These are phyloP conservation scores for Aspergillus pseudonomiae DNA, from an alignment of 2,329 filamentous ascomycete species.

Conservation along the genomic window DNA sequence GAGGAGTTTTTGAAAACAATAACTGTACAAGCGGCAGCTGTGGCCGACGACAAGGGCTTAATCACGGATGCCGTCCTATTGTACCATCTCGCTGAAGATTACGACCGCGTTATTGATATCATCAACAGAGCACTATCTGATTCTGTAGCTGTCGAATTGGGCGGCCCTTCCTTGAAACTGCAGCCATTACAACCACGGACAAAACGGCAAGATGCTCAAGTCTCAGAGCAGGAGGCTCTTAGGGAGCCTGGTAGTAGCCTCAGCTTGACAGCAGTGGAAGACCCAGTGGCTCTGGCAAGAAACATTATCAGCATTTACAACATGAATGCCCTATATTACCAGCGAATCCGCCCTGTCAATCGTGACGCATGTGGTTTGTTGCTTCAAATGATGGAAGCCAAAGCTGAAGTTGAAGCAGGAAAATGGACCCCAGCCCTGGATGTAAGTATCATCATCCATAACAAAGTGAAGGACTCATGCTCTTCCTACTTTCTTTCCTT, in stretches of 20 bases:
- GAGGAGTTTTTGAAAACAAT: constrained; percentile 89
- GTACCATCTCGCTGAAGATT: constrained; percentile 93
- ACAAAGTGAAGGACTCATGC: too few species aligned
- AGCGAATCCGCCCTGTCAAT: constrained; percentile 61
- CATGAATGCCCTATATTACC: constrained; percentile 61
- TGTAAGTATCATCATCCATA: constrained; percentile 48
- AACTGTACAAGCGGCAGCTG: constrained; percentile 86
- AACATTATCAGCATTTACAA: constrained; percentile 67
- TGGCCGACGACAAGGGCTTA: constrained; percentile 91
- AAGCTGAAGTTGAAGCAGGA: constrained; percentile 59
- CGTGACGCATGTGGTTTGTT: constrained; percentile 63
- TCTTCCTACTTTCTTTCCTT: background rate
- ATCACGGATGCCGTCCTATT: constrained; percentile 92
- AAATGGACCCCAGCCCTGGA: constrained; percentile 66
- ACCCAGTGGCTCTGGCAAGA: constrained; percentile 64
- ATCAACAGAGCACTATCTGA: constrained; percentile 90
- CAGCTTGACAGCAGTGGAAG: constrained; percentile 69
- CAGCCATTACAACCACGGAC: constrained; percentile 77
- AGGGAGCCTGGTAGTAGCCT: constrained; percentile 47
- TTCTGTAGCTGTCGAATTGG: constrained; percentile 82
- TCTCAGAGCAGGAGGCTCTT: constrained; percentile 48
- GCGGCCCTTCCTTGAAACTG: constrained; percentile 75
- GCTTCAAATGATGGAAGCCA: constrained; percentile 63
- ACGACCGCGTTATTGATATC: constrained; percentile 88
- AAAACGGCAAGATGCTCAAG: constrained; percentile 35